phyloP scores from a whole-genome alignment of 441 rosid genomes.

The Corymbia citriodora region DNA sequence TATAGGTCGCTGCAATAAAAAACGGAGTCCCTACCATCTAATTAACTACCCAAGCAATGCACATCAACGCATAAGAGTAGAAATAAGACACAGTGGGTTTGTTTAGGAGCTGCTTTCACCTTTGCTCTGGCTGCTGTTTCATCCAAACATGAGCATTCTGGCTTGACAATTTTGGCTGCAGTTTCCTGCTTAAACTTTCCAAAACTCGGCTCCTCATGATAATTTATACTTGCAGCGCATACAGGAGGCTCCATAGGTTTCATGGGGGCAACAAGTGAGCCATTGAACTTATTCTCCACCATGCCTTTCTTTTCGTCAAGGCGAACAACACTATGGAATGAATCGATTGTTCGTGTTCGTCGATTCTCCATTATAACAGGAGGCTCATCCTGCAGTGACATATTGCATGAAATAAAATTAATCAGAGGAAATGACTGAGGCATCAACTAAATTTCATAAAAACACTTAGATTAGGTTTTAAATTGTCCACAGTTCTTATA shows the following conservation, averaged over 20 bases:
- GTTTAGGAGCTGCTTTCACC: neutral
- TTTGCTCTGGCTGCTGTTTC: neutral
- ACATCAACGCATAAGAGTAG: neutral
- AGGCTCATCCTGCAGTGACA: neutral
- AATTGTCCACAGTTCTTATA: too few relatives aligned
- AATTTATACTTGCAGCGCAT: neutral
- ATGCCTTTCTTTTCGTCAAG: neutral
- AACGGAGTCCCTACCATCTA: neutral
- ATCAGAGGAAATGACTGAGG: neutral
- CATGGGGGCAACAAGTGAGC: neutral
- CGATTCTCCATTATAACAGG: neutral
- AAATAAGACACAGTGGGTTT: neutral
- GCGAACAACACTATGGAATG: neutral
- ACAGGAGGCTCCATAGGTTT: neutral
- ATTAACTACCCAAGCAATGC: neutral
- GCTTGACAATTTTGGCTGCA: neutral
- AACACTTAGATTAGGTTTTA: neutral
- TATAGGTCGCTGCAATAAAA: neutral
- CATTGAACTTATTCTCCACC: neutral
- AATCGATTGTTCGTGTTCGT: neutral
- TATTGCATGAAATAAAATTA: neutral
- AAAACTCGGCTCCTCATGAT: neutral
- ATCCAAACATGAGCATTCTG: neutral
- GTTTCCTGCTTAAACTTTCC: neutral
- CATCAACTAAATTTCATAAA: neutral